Evolutionary conservation across 257 asterid genomes (phyloP), one percentile per base, ranked within the genome.

Genomic region (Penstemon newberryi): DNA sequence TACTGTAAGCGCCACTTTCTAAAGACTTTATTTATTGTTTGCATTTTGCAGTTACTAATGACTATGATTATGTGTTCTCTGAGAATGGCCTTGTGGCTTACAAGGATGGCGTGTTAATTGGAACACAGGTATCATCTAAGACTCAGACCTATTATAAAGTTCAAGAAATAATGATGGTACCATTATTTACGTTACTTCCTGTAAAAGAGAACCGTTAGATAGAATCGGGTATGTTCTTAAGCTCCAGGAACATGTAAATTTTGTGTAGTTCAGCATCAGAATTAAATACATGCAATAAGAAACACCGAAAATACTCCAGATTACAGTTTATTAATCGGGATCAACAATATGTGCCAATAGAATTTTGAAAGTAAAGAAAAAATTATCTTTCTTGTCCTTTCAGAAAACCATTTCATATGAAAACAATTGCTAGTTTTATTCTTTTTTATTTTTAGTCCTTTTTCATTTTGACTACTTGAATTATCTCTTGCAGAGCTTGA

Each of bases 11-110:
- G 37, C 47, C 67, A 19, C 70, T 45, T 65, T 63, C 69, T 63
- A 8, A 71, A 37, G 65, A 60, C 65, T n/a, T 55, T 10, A 15
- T 7, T 65, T 67, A 3, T 65, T 59, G 40, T 53, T 58, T 76
- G 39, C 64, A 63, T 44, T 55, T 3, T 83, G 88, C 90, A 93
- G 97, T 89, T 77, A 77, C 65, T 44, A 65, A 79, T 72, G 96
- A 90, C 75, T 93, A 88, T 19, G 97, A 93, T 72, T 93, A 81
- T 46, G 89, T 83, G 63, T 93, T 93, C 74, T 84, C 96, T 46
- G 99, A 93, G 87, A 93, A 93, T 73, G 97, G 97, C 52, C 96
- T 93, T 10, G 96, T 93, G 71, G 99, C 99, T 60, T 81, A 93
- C 77, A 80, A 83, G 78, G 86, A 75, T 64, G 99, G 96, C 53